Percentiles rank a stretch among this genome's conserved stretches.
phyloP scores from a whole-genome alignment of 495 filamentous ascomycete species.

The Trichoderma gamsii region DNA sequence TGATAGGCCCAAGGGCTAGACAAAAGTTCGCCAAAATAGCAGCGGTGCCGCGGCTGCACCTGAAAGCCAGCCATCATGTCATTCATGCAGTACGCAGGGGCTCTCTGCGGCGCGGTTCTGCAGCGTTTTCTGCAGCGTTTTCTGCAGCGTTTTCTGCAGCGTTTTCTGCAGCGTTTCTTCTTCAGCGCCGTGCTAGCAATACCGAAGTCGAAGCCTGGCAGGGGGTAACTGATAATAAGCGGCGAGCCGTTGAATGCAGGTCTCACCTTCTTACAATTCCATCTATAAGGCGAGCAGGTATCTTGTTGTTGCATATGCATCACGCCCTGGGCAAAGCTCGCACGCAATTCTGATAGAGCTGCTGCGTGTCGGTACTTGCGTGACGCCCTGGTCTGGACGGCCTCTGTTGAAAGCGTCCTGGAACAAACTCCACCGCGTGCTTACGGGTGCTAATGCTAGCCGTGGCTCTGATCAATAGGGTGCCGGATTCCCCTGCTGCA shows the following conservation, averaged over 20 bases:
- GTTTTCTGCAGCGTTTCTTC: background rate
- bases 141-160: background rate
- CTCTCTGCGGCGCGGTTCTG: background rate
- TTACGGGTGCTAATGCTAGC: background rate
- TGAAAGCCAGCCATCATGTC: slow-evolving; percentile 8
- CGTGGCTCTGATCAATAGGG: background rate
- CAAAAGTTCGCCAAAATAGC: slow-evolving; percentile 8
- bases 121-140: background rate
- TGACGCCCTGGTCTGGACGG: background rate
- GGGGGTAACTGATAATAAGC: background rate
- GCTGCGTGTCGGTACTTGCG: background rate
- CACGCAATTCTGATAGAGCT: background rate
- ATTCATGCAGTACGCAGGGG: slow-evolving; percentile 13
- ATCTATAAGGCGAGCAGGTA: background rate
- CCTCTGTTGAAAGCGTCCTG: background rate
- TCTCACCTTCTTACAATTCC: background rate
- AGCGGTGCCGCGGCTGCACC: background rate
- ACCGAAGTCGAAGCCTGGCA: background rate
- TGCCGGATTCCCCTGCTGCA: slow-evolving; percentile 3
- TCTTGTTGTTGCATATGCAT: background rate
- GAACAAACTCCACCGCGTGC: background rate
- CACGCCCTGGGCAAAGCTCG: background rate
- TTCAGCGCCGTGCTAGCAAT: background rate
- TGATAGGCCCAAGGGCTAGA: background rate
- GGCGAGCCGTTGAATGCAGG: background rate